Percentiles rank a stretch among this genome's conserved stretches.
Evolutionary conservation across 2,329 filamentous ascomycete species (phyloP).

Genomic region (Pestalotiopsis fici): DNA sequence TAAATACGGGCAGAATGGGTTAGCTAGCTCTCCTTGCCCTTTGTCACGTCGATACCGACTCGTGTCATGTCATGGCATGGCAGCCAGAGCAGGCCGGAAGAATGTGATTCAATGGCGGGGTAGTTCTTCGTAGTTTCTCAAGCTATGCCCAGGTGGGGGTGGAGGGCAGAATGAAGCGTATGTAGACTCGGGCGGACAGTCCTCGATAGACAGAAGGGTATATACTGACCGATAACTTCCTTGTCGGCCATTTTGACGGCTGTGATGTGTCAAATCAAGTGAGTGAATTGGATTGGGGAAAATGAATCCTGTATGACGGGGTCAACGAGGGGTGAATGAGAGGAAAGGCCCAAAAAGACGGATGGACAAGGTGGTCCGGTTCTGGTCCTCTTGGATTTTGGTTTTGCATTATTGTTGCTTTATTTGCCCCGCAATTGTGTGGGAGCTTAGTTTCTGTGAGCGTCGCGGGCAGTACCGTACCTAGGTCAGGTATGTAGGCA

Average conservation of each 20-base stretch:
- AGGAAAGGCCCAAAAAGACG: neutral
- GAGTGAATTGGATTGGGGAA: slow-evolving; percentile 7
- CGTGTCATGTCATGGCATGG: neutral
- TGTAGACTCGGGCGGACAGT: neutral
- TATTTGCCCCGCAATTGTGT: slow-evolving; percentile 8
- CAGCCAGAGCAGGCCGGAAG: neutral
- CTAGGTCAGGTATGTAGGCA: neutral
- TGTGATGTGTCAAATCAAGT: neutral
- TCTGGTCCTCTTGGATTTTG: neutral
- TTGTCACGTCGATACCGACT: slow-evolving; percentile 16
- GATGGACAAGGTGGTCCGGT: neutral
- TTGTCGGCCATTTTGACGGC: slow-evolving; percentile 23
- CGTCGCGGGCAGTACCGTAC: neutral
- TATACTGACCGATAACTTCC: slow-evolving; percentile 22
- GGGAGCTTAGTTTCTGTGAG: neutral
- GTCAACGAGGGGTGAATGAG: neutral
- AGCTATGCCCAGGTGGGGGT: slow-evolving; percentile 2
- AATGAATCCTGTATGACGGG: neutral
- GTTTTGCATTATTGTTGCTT: slow-evolving; percentile 11
- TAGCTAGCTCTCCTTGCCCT: slow-evolving; percentile 1
- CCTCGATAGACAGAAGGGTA: neutral
- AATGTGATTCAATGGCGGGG: slow-evolving; percentile 17
- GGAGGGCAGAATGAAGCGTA: neutral
- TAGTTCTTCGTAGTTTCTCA: slow-evolving; percentile 15
- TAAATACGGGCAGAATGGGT: slow-evolving; percentile 35